A percentile compares a stretch with the other conserved stretches of the same genome.
Evolutionary conservation across 352 stramenopile species (phyloP).

Genomic region (Aphanomyces astaci): DNA sequence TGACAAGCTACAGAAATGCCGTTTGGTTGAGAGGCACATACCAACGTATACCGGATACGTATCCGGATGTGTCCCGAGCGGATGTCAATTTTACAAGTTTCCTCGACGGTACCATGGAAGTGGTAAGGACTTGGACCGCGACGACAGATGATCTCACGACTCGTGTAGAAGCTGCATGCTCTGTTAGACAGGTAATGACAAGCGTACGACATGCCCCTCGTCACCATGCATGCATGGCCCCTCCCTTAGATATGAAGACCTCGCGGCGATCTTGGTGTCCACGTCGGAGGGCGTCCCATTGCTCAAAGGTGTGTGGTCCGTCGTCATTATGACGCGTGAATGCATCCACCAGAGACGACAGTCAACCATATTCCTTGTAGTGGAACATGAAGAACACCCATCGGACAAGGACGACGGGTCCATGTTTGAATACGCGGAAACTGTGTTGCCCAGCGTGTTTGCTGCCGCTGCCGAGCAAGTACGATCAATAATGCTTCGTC

Average conservation of each 20-base stretch:
- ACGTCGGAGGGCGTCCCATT: constrained; percentile 70
- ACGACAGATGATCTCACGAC: neutral
- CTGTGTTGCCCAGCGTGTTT: constrained; percentile 69
- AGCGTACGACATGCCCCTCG: neutral
- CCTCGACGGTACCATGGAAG: constrained; percentile 7
- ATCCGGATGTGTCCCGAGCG: neutral
- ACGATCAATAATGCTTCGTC: too few relatives aligned
- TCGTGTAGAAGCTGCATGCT: constrained; percentile 15
- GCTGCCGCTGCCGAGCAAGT: constrained; percentile 68
- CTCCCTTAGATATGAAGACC: constrained; percentile 49
- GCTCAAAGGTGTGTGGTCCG: constrained; percentile 40
- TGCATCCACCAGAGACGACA: neutral
- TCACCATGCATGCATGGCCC: neutral
- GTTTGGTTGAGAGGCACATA: too few relatives aligned
- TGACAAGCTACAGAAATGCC: too few relatives aligned
- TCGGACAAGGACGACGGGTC: constrained; percentile 25
- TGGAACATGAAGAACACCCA: neutral
- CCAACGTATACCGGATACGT: too few relatives aligned
- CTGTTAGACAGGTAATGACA: constrained; percentile 9
- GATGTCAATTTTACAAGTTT: neutral
- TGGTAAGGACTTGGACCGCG: neutral
- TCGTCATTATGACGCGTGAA: neutral
- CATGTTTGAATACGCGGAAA: constrained; percentile 67
- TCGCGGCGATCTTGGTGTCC: constrained; percentile 70
- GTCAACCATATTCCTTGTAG: constrained; percentile 1